These are phyloP conservation scores for Metschnikowia picachoensis DNA, from an alignment of 805 yeast species.

Conservation along the genomic window DNA sequence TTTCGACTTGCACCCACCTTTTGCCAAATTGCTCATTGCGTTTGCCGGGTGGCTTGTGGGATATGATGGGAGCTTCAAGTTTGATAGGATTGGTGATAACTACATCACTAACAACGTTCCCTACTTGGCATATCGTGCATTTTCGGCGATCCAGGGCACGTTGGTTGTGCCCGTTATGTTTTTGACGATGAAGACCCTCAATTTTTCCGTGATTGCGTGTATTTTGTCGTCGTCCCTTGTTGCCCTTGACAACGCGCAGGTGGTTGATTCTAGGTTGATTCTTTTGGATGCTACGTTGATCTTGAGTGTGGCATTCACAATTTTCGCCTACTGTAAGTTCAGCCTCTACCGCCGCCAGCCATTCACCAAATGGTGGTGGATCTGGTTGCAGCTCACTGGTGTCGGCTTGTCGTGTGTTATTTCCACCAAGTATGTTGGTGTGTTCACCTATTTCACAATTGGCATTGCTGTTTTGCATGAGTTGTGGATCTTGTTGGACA, in stretches of 20 bases:
- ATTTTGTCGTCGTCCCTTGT: conserved; percentile 72
- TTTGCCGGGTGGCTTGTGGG: conserved; percentile 85
- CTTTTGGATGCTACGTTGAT: conserved; percentile 87
- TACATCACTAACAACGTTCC: conserved; percentile 81
- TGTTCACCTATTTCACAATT: conserved; percentile 80
- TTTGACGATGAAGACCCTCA: conserved; percentile 79
- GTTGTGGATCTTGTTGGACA: conserved; percentile 82
- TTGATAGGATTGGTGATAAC: conserved; percentile 82
- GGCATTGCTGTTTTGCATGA: conserved; percentile 85
- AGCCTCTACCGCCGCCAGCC: conserved; percentile 62
- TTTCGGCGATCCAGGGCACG: conserved; percentile 78
- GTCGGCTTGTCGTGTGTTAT: conserved; percentile 84
- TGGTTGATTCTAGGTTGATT: conserved; percentile 85
- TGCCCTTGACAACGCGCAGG: conserved; percentile 85
- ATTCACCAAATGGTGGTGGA: conserved; percentile 74
- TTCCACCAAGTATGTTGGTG: conserved; percentile 94
- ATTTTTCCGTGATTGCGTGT: conserved; percentile 75
- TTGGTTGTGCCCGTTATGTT: conserved; percentile 81
- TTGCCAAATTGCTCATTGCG: conserved; percentile 91
- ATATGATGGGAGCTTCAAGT: conserved; percentile 88
- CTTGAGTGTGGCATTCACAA: conserved; percentile 74
- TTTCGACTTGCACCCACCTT: conserved; percentile 97
- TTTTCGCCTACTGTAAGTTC: conserved; percentile 76
- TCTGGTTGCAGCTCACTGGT: conserved; percentile 84
- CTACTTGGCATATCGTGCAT: conserved; percentile 74